A percentile compares a stretch with the other conserved stretches of the same genome.
phyloP scores from a whole-genome alignment of 495 filamentous ascomycete genomes.

The Collariella sp. region DNA sequence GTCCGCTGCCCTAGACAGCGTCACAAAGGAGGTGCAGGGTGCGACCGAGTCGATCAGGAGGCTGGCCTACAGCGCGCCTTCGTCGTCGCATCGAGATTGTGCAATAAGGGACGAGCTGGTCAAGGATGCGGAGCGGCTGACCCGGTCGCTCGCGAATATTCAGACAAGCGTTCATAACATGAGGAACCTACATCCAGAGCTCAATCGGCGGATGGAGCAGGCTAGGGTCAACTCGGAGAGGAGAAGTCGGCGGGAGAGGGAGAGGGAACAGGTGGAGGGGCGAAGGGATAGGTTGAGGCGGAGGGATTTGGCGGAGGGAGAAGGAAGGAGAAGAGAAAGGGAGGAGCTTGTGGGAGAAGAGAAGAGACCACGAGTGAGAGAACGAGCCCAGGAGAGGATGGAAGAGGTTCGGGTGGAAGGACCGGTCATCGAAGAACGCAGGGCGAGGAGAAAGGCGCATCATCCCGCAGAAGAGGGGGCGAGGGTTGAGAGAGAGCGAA shows the following conservation, averaged over 20 bases:
- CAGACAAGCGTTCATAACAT: slow-evolving; percentile 22
- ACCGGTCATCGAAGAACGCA: background rate
- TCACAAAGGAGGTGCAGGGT: slow-evolving; percentile 16
- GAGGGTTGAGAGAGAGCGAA: background rate
- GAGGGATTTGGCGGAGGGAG: background rate
- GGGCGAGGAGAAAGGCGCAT: background rate
- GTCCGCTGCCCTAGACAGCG: slow-evolving; percentile 15
- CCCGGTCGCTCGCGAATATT: slow-evolving; percentile 11
- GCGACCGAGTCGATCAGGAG: slow-evolving; percentile 12
- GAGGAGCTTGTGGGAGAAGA: background rate
- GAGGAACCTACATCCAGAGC: slow-evolving; percentile 20
- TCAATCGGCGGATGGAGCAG: background rate
- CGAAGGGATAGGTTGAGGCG: background rate
- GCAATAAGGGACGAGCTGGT: slow-evolving; percentile 15
- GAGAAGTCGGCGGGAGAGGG: background rate
- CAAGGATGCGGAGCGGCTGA: slow-evolving; percentile 16
- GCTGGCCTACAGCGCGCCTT: background rate
- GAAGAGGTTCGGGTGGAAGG: background rate
- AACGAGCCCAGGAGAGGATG: background rate
- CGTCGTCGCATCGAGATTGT: slow-evolving; percentile 12
- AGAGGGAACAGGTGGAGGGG: background rate
- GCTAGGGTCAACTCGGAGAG: background rate
- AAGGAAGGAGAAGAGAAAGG: background rate
- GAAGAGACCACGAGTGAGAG: background rate
- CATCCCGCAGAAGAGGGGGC: background rate